Evolutionary conservation across 331 rosid species (phyloP).

Genomic region (Saraca asoca): DNA sequence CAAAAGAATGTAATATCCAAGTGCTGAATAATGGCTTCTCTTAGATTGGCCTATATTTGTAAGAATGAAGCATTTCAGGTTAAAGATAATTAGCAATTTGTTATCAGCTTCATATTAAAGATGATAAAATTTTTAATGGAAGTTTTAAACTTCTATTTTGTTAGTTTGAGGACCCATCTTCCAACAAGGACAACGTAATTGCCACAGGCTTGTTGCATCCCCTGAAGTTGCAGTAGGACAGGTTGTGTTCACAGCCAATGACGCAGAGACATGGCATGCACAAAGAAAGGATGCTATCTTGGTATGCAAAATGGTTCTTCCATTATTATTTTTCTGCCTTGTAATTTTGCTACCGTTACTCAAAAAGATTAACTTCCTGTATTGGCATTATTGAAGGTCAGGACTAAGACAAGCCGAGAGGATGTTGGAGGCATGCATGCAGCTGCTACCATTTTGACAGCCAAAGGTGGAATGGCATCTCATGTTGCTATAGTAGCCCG

Average conservation of each 20-base stretch:
- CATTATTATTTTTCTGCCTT: constrained; percentile 3
- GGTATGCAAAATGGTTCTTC: constrained; percentile 44
- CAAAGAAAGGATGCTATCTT: constrained; percentile 86
- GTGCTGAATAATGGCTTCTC: not conserved
- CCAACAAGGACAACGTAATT: constrained; percentile 76
- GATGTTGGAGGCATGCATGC: constrained; percentile 99
- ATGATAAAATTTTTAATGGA: constrained; percentile 24
- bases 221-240: constrained; percentile 98
- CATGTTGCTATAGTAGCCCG: constrained; percentile 98
- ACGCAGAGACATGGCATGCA: constrained; percentile 90
- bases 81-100: not conserved
- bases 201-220: constrained; percentile 89
- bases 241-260: constrained; percentile 72
- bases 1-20: constrained; percentile 1
- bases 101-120: constrained; percentile 24
- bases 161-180: constrained; percentile 84
- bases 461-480: constrained; percentile 99
- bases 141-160: constrained; percentile 28
- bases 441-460: constrained; percentile 89
- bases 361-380: constrained; percentile 7
- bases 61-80: not conserved
- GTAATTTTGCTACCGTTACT: not conserved
- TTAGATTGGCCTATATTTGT: not conserved
- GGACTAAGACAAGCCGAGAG: constrained; percentile 98
- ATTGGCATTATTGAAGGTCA: constrained; percentile 57